phyloP scores from a whole-genome alignment of 345 rosid genomes.

The Linum trigynum region DNA sequence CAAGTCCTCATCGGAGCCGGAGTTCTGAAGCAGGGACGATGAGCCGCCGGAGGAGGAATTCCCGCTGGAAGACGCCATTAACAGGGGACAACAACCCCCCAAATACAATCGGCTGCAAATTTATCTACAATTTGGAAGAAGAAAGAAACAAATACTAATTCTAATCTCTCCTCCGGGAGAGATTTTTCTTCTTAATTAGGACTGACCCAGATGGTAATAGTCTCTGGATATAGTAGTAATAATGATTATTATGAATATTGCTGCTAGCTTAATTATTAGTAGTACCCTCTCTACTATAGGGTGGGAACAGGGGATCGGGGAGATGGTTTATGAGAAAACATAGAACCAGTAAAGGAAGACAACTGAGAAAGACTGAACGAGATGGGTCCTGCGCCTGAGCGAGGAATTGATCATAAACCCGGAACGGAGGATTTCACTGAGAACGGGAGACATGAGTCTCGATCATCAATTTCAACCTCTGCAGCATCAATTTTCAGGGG shows the following conservation, averaged over 20 bases:
- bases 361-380: conserved; percentile 30
- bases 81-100: background rate
- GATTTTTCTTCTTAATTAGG: conserved; percentile 2
- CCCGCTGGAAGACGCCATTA: conserved; percentile 23
- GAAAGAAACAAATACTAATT: no score
- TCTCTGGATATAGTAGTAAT: background rate
- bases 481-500: conserved; percentile 32
- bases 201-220: conserved; percentile 27
- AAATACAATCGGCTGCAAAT: background rate
- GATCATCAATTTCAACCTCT: conserved; percentile 15
- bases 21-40: conserved; percentile 19
- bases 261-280: background rate
- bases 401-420: conserved; percentile 30
- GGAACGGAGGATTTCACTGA: conserved; percentile 31
- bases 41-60: conserved; percentile 17
- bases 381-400: conserved; percentile 29
- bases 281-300: background rate
- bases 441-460: conserved; percentile 28
- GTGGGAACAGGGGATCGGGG: background rate
- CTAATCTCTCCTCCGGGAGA: background rate
- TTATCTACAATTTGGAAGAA: conserved; percentile 8
- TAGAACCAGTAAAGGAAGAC: conserved; percentile 32
- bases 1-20: conserved; percentile 22
- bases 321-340: conserved; percentile 28
- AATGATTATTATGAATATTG: background rate